These are phyloP conservation scores for Exophiala sp. DNA, from an alignment of 2,329 filamentous ascomycete species.

Conservation along the genomic window DNA sequence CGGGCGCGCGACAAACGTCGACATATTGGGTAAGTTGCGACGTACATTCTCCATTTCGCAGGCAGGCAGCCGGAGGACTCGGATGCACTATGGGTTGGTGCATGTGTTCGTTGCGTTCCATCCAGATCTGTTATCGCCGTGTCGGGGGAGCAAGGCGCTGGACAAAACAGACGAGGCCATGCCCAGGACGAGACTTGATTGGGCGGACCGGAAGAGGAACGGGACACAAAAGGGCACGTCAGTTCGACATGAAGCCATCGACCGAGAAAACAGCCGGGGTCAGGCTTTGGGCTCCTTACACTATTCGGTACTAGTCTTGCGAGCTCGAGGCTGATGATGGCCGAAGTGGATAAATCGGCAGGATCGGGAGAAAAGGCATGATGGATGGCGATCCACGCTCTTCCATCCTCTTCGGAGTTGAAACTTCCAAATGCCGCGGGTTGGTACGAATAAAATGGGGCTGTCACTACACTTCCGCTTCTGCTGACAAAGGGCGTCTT, in stretches of 20 bases:
- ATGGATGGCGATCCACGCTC: neutral
- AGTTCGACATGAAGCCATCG: neutral
- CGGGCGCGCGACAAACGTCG: slow-evolving; percentile 1
- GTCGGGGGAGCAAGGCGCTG: neutral
- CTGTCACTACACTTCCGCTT: neutral
- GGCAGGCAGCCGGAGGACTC: slow-evolving; percentile 21
- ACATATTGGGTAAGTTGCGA: slow-evolving; percentile 14
- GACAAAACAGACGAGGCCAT: slow-evolving; percentile 8
- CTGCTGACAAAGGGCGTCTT: neutral
- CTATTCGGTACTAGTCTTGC: neutral
- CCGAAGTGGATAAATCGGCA: neutral
- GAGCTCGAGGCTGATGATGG: neutral
- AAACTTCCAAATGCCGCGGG: no score
- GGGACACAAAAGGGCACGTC: neutral
- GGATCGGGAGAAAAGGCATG: neutral
- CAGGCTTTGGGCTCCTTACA: neutral
- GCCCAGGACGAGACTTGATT: neutral
- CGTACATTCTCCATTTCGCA: neutral
- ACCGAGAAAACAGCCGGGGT: neutral
- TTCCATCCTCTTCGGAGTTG: neutral
- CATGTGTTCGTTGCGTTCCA: slow-evolving; percentile 21
- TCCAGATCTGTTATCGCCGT: slow-evolving; percentile 11
- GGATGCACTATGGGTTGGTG: slow-evolving; percentile 20
- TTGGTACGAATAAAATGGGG: no score
- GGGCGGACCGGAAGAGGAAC: neutral